phyloP scores from a whole-genome alignment of 129 eudicot species.

The carrot (Daucus carota) region DNA sequence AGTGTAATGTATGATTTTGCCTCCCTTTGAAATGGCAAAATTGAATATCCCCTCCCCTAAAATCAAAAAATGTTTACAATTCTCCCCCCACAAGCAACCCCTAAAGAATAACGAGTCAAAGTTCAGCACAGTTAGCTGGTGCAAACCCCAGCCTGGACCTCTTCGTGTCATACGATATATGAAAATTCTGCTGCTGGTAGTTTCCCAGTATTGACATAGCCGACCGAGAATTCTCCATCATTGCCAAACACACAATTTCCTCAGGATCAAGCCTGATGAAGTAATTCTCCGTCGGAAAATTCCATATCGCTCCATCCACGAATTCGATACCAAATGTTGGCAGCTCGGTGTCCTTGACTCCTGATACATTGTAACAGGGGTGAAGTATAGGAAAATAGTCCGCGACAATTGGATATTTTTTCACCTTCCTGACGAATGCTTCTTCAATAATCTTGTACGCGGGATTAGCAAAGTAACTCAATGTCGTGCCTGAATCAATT shows the following conservation, averaged over 20 bases:
- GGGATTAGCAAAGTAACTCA: constrained; percentile 78
- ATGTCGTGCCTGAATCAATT: constrained; percentile 82
- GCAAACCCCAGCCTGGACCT: constrained; percentile 87
- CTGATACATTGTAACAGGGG: constrained; percentile 95
- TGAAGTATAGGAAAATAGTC: constrained; percentile 59
- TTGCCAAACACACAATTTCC: constrained; percentile 74
- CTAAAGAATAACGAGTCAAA: constrained; percentile 19
- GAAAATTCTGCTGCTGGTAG: constrained; percentile 95
- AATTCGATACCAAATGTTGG: constrained; percentile 70
- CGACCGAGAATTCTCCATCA: constrained; percentile 67
- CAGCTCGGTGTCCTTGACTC: constrained; percentile 38
- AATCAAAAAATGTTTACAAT: not conserved
- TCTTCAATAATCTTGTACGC: constrained; percentile 62
- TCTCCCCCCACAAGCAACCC: not conserved
- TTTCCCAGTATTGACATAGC: constrained; percentile 83
- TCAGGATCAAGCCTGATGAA: constrained; percentile 79
- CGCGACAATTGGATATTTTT: constrained; percentile 46
- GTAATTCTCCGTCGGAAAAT: constrained; percentile 77
- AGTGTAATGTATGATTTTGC: not conserved
- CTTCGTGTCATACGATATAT: constrained; percentile 74
- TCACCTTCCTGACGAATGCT: constrained; percentile 52
- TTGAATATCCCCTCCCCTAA: not conserved
- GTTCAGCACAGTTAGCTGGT: constrained; percentile 71
- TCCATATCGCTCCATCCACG: constrained; percentile 76
- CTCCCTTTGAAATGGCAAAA: not conserved